Evolutionary conservation across 2,329 filamentous ascomycete species (phyloP).

Genomic region (Decorospora gaudefroyi): DNA sequence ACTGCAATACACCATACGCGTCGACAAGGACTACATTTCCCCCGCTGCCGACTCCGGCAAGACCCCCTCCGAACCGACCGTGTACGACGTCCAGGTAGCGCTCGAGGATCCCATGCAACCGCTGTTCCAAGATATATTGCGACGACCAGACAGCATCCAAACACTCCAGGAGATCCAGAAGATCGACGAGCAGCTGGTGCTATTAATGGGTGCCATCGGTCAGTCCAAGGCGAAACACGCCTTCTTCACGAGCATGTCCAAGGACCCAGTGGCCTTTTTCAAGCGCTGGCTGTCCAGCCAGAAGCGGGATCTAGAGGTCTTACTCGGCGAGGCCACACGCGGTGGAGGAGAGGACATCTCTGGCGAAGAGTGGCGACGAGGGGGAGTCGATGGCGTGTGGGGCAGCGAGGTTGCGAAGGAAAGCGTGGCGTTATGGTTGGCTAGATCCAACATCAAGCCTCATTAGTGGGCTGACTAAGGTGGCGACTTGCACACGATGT

Average conservation of each 20-base stretch:
- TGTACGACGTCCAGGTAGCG: slow-evolving; percentile 87
- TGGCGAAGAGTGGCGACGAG: slow-evolving; percentile 71
- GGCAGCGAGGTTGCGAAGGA: slow-evolving; percentile 64
- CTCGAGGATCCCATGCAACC: slow-evolving; percentile 83
- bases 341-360: slow-evolving; percentile 56
- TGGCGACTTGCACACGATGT: neutral
- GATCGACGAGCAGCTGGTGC: slow-evolving; percentile 83
- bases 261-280: slow-evolving; percentile 83
- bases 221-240: slow-evolving; percentile 88
- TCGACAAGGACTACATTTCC: slow-evolving; percentile 65
- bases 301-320: slow-evolving; percentile 84
- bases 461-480: slow-evolving; percentile 25
- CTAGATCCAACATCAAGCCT: slow-evolving; percentile 44
- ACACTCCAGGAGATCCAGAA: slow-evolving; percentile 75
- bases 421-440: slow-evolving; percentile 65
- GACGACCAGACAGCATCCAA: slow-evolving; percentile 55
- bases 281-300: slow-evolving; percentile 89
- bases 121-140: slow-evolving; percentile 58
- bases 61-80: slow-evolving; percentile 69
- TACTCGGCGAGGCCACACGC: slow-evolving; percentile 77
- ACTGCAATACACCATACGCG: slow-evolving; percentile 88
- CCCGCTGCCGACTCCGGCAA: slow-evolving; percentile 71
- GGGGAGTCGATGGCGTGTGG: slow-evolving; percentile 66
- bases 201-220: slow-evolving; percentile 78
- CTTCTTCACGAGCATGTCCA: slow-evolving; percentile 78